phyloP scores from a whole-genome alignment of 192 early-diverging fungal species.

The Mortierella claussenii region DNA sequence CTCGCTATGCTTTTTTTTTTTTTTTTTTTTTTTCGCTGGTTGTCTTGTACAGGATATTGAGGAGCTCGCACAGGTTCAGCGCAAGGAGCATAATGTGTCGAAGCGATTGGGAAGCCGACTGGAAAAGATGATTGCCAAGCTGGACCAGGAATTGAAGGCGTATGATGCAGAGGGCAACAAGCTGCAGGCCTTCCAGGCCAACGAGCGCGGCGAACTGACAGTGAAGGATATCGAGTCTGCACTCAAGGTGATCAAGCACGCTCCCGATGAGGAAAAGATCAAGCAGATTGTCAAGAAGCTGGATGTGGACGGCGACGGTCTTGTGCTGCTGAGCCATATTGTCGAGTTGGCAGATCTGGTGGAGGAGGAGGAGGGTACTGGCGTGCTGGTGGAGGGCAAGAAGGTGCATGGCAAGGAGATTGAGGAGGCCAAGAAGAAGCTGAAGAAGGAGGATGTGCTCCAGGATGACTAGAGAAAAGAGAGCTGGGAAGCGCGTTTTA shows the following conservation, averaged over 20 bases:
- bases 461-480: constrained; percentile 36
- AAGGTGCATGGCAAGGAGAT: constrained; percentile 25
- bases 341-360: constrained; percentile 63
- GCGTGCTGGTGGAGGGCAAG: constrained; percentile 63
- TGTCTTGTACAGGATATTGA: constrained; percentile 56
- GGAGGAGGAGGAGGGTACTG: constrained; percentile 71
- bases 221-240: constrained; percentile 76
- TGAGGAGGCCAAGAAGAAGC: constrained; percentile 47
- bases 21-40: neutral
- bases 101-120: constrained; percentile 71
- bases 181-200: constrained; percentile 73
- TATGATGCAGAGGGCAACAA: constrained; percentile 71
- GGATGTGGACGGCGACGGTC: constrained; percentile 77
- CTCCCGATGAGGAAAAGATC: constrained; percentile 75
- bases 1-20: neutral
- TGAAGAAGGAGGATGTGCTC: constrained; percentile 57
- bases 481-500: no score
- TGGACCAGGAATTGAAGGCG: constrained; percentile 77
- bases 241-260: constrained; percentile 71
- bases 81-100: constrained; percentile 64
- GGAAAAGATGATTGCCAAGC: constrained; percentile 82
- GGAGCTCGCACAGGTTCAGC: constrained; percentile 63
- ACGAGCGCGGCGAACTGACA: constrained; percentile 72
- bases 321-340: constrained; percentile 71
- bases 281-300: constrained; percentile 79